Conservation (phyloP, 2,329 filamentous ascomycete genomes). For the Fusarium hostae region DNA sequence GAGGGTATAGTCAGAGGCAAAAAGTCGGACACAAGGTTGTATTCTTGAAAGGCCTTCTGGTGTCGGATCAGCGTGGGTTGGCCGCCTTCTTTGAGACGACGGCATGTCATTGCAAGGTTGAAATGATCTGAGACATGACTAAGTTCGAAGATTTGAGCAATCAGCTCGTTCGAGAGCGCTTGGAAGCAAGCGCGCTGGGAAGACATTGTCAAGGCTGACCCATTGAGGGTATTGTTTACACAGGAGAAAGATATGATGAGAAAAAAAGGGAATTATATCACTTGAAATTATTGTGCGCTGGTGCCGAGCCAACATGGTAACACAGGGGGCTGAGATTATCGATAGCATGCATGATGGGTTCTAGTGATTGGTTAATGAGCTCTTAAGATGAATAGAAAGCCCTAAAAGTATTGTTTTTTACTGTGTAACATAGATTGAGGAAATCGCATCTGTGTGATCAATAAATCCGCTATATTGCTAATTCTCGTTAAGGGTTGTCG, state of each 20-base stretch:
- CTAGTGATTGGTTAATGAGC: fast-evolving
- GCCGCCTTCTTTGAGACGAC: neutral
- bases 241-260: neutral
- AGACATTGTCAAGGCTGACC: fast-evolving
- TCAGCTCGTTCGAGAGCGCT: neutral
- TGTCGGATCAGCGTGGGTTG: neutral
- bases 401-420: fast-evolving
- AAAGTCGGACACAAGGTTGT: neutral
- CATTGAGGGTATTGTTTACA: fast-evolving
- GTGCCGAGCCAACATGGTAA: too few relatives aligned
- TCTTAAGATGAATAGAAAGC: fast-evolving
- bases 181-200: neutral
- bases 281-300: neutral
- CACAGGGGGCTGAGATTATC: neutral
- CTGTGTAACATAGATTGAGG: fast-evolving
- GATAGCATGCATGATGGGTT: neutral
- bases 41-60: neutral
- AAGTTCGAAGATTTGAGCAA: neutral
- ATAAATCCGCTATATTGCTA: neutral
- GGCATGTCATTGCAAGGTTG: neutral
- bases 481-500: neutral
- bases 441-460: fast-evolving
- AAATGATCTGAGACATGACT: neutral
- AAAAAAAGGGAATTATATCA: neutral
- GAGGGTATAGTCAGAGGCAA: neutral